Conservation (phyloP, 768 basidiomycete species). For the Phylloporus rhodoxanthus region DNA sequence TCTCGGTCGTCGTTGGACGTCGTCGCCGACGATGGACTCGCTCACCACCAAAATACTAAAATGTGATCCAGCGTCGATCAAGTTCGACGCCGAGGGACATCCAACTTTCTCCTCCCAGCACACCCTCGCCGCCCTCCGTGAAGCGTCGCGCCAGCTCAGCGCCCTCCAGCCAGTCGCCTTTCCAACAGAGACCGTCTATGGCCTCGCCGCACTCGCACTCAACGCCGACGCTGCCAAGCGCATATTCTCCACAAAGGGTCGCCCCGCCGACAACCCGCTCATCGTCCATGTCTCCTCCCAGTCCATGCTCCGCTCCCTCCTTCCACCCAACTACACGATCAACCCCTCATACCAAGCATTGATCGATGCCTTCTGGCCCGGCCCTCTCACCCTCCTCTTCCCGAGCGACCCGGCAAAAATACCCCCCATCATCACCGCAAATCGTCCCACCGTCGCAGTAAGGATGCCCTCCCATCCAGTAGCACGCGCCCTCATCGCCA, state of each 20-base stretch:
- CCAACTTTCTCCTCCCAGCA: conserved; percentile 46
- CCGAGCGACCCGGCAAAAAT: conserved; percentile 59
- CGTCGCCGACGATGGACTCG: neutral
- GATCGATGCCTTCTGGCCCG: conserved; percentile 90
- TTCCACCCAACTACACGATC: conserved; percentile 59
- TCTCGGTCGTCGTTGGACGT: neutral
- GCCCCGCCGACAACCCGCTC: conserved; percentile 93
- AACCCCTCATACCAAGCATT: conserved; percentile 64
- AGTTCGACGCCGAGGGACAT: conserved; percentile 42
- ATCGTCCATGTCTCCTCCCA: conserved; percentile 93
- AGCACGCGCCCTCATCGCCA: conserved; percentile 80
- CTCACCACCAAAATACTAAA: conserved; percentile 40
- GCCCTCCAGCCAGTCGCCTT: conserved; percentile 66
- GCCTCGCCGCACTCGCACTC: conserved; percentile 85
- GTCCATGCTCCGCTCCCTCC: conserved; percentile 70
- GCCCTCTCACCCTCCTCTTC: conserved; percentile 87
- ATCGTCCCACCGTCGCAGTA: conserved; percentile 77
- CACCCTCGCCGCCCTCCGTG: conserved; percentile 48
- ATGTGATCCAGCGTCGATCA: conserved; percentile 60
- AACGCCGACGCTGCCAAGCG: conserved; percentile 53
- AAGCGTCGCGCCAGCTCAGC: conserved; percentile 48
- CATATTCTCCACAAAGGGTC: conserved; percentile 86
- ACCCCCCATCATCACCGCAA: conserved; percentile 74
- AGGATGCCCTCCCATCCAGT: conserved; percentile 94
- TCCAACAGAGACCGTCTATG: conserved; percentile 98